Conservation (phyloP, 257 asterid species). For the Salvia hispanica region DNA sequence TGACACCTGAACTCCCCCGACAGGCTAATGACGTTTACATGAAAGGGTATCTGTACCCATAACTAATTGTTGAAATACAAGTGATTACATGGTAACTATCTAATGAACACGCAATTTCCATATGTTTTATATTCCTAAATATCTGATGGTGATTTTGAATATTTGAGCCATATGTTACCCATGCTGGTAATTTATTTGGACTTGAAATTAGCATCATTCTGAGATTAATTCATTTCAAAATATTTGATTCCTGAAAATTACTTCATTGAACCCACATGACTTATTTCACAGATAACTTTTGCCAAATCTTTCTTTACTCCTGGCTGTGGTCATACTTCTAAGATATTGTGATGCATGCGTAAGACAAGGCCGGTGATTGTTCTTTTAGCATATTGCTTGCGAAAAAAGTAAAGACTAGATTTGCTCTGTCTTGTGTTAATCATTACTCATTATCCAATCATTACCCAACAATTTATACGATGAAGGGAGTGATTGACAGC, state of each 20-base stretch:
- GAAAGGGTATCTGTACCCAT: neutral
- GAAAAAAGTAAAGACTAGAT: neutral
- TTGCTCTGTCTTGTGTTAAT: neutral
- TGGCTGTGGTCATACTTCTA: slow-evolving; percentile 8
- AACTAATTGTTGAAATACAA: neutral
- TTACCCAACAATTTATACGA: slow-evolving; percentile 1
- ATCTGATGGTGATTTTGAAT: neutral
- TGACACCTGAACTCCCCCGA: neutral
- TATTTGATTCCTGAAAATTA: slow-evolving; percentile 4
- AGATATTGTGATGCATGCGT: neutral
- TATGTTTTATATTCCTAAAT: neutral
- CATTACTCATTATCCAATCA: neutral
- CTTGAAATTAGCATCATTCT: neutral
- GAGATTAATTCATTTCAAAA: neutral
- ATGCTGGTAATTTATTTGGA: slow-evolving; percentile 1
- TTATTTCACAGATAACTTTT: neutral
- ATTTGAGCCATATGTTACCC: neutral
- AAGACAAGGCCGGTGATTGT: neutral
- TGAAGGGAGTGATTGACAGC: slow-evolving; percentile 15
- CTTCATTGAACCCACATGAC: slow-evolving; percentile 15
- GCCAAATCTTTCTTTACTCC: neutral
- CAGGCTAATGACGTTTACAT: slow-evolving; percentile 5
- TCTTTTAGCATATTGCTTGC: neutral
- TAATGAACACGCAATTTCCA: neutral
- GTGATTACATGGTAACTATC: neutral